Conservation (phyloP, 2,329 filamentous ascomycete genomes). For the Torrubiella hemipterigena region DNA sequence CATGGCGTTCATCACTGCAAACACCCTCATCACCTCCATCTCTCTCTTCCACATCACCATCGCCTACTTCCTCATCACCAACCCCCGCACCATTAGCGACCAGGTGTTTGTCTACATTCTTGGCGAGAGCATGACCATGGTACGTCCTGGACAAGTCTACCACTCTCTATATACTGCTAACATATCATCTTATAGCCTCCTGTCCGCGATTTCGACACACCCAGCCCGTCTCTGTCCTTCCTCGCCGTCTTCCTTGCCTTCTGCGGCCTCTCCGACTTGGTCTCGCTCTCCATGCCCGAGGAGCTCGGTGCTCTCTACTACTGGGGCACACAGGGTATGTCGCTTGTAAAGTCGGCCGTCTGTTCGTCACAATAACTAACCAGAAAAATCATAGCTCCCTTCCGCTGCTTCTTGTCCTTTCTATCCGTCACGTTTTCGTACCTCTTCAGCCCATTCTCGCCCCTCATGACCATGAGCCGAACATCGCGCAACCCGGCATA, state of each 20-base stretch:
- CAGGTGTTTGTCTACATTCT: conserved; percentile 72
- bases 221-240: conserved; percentile 61
- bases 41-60: conserved; percentile 77
- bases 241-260: conserved; percentile 55
- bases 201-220: conserved; percentile 53
- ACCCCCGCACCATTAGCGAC: conserved; percentile 59
- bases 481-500: conserved; percentile 20
- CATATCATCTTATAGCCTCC: conserved; percentile 36
- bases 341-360: no score
- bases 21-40: conserved; percentile 68
- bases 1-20: conserved; percentile 75
- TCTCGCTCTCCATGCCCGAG: conserved; percentile 56
- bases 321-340: conserved; percentile 53
- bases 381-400: conserved; percentile 31
- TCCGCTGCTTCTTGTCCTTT: conserved; percentile 55
- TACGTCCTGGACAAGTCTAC: conserved; percentile 25
- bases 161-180: background rate
- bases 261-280: conserved; percentile 50
- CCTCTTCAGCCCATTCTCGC: conserved; percentile 40
- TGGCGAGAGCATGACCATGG: conserved; percentile 73
- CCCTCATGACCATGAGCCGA: conserved; percentile 26
- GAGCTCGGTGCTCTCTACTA: conserved; percentile 50
- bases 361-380: conserved; percentile 5
- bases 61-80: conserved; percentile 71
- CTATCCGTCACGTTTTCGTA: conserved; percentile 52